Base-by-base conservation (phyloP, 306 rosid genomes). In the Acacia acuminata region DNA sequence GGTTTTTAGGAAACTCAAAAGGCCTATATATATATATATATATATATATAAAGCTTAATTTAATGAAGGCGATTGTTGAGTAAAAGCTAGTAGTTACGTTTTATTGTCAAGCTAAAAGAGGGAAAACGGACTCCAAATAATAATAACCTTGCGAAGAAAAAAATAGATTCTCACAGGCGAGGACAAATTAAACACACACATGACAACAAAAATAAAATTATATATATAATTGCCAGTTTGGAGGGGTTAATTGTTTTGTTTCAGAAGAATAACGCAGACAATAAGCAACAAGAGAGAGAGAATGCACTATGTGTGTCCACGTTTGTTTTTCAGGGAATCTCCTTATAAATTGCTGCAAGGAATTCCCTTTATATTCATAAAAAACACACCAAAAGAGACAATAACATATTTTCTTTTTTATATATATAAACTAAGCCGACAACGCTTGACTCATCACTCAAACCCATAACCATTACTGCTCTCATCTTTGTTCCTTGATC, bases 361-460 rank as follows among this genome's bases (percentile, higher is more conserved):
- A 64, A 64, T 30, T 6, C 22, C 42, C 42, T 64, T 30, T 30
- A 20, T 30, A 4, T 15, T 4, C 66, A 25, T 61, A 8, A 5
- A 27, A 66, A 67, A 32, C 22, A 16, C 40, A n/a, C 44, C 76
- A 74, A 79, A 75, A 75, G 70, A 84, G 74, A 2, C 5, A 12
- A 76, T 76, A 82, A 42, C 64, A 60, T 71, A 76, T 80, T 84
- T 20, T 56, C 63, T 2, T 56, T 56, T 20, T 55, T 55, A 11
- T 56, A 15, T 48, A 13, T 48, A 75, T 25, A 36, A 73, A 51
- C 76, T 66, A 68, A 81, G 78, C 77, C 66, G 79, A 81, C 82
- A 77, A 77, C 14, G 40, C 77, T 71, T 55, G 74, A 79, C 19
- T 50, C 6, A 55, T 43, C 65, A 5, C 32, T 71, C 32, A 66